These are phyloP conservation scores for Solanum lignicaule DNA, from an alignment of 257 asterid genomes.

Conservation along the genomic window DNA sequence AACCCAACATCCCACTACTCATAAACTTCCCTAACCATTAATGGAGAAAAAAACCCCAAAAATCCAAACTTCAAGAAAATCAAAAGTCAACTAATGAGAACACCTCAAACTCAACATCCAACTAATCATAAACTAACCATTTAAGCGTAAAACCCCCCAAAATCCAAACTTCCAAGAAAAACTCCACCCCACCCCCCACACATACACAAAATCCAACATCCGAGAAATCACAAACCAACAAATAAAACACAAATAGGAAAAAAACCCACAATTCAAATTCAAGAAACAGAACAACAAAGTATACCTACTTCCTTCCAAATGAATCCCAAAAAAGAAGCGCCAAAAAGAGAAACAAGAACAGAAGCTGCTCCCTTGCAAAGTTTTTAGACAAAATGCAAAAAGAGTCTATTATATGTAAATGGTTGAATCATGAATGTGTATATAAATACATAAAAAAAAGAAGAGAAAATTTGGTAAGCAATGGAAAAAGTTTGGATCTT, in stretches of 20 bases:
- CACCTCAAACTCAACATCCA: background rate
- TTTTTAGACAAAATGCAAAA: background rate
- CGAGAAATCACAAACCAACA: background rate
- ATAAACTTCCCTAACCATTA: background rate
- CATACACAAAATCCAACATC: background rate
- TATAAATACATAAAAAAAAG: background rate
- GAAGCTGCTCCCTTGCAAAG: background rate
- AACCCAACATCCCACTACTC: background rate
- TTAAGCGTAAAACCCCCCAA: background rate
- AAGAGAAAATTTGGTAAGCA: background rate
- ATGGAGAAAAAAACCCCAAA: background rate
- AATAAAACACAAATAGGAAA: background rate
- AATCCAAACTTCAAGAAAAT: background rate
- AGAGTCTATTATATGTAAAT: background rate
- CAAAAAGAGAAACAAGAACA: background rate
- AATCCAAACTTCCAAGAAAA: background rate
- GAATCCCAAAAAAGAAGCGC: background rate
- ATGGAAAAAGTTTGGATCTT: background rate
- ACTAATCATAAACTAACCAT: background rate
- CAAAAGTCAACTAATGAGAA: background rate
- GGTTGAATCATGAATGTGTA: background rate
- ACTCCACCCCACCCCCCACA: background rate
- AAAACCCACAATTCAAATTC: background rate
- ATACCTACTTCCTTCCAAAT: background rate
- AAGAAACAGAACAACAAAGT: background rate